Evolutionary conservation across 192 early-diverging fungal genomes (phyloP).

Genomic region (Coemansia sp.): DNA sequence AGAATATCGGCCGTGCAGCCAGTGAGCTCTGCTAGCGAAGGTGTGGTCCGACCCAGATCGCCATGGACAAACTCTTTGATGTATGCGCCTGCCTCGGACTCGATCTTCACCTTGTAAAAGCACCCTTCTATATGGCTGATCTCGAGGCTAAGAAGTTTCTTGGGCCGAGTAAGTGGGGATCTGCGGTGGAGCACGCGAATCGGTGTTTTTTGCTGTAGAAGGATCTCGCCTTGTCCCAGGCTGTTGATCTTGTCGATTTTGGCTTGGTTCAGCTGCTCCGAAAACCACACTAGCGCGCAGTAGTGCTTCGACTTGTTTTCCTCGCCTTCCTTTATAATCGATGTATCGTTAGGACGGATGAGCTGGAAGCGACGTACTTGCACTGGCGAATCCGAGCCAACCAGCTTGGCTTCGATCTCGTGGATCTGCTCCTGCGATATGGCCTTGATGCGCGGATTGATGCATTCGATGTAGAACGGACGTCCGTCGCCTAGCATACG

Average conservation of each 20-base stretch:
- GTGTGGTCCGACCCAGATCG: conserved; percentile 83
- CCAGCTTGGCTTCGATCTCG: conserved; percentile 51
- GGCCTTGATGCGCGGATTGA: conserved; percentile 66
- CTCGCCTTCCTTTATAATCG: conserved; percentile 72
- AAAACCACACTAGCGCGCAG: conserved; percentile 68
- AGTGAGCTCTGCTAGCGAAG: conserved; percentile 64
- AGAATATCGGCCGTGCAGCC: conserved; percentile 70
- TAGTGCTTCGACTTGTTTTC: conserved; percentile 74
- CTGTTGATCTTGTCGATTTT: conserved; percentile 59
- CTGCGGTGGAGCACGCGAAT: conserved; percentile 72
- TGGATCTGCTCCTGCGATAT: conserved; percentile 40
- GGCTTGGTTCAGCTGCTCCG: conserved; percentile 54
- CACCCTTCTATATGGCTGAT: conserved; percentile 52
- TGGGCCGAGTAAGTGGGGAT: conserved; percentile 60
- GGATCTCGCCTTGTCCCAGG: conserved; percentile 48
- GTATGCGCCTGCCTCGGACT: conserved; percentile 82
- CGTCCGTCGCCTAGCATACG: conserved; percentile 90
- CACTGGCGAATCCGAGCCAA: conserved; percentile 53
- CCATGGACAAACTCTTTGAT: conserved; percentile 97
- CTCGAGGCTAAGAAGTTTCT: conserved; percentile 56
- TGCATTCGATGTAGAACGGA: conserved; percentile 87
- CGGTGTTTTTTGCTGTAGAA: conserved; percentile 67
- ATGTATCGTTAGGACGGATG: conserved; percentile 56
- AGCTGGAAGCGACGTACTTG: conserved; percentile 56
- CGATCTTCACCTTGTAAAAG: conserved; percentile 65